Evolutionary conservation across 306 rosid species (phyloP).

Genomic region (Cucurbita argyrosperma): DNA sequence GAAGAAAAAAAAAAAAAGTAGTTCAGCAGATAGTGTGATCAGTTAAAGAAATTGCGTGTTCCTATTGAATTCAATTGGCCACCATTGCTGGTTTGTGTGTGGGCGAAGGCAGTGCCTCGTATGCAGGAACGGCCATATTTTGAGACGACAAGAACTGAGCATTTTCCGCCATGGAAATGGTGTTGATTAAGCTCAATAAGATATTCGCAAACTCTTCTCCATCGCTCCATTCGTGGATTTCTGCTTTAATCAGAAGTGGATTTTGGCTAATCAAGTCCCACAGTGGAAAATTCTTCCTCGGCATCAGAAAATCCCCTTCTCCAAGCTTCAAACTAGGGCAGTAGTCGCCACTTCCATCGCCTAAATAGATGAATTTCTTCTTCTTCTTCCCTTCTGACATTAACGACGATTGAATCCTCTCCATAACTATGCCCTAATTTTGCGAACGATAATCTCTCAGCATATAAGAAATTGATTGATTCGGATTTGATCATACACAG

Average conservation of each 20-base stretch:
- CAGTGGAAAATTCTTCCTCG: slow-evolving; percentile 41
- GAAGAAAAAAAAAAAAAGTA: not conserved
- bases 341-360: slow-evolving; percentile 50
- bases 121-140: not conserved
- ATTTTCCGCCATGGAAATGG: slow-evolving; percentile 11
- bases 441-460: not conserved
- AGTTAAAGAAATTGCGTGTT: not conserved
- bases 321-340: slow-evolving; percentile 46
- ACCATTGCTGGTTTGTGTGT: not conserved
- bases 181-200: slow-evolving; percentile 18
- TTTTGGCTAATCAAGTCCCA: slow-evolving; percentile 41
- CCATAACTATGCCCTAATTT: slow-evolving; percentile 29
- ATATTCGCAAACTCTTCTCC: slow-evolving; percentile 27
- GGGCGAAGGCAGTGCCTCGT: not conserved
- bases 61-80: not conserved
- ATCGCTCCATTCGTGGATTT: slow-evolving; percentile 39
- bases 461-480: not conserved
- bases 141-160: not conserved
- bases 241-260: slow-evolving; percentile 32
- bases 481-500: not conserved
- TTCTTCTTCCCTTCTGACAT: slow-evolving; percentile 1
- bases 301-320: slow-evolving; percentile 40
- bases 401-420: slow-evolving; percentile 25
- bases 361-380: slow-evolving; percentile 41
- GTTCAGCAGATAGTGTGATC: not conserved